Percentiles rank a stretch among this genome's conserved stretches.
Conservation (phyloP, 2,329 filamentous ascomycete species). For the Colletotrichum musae region DNA sequence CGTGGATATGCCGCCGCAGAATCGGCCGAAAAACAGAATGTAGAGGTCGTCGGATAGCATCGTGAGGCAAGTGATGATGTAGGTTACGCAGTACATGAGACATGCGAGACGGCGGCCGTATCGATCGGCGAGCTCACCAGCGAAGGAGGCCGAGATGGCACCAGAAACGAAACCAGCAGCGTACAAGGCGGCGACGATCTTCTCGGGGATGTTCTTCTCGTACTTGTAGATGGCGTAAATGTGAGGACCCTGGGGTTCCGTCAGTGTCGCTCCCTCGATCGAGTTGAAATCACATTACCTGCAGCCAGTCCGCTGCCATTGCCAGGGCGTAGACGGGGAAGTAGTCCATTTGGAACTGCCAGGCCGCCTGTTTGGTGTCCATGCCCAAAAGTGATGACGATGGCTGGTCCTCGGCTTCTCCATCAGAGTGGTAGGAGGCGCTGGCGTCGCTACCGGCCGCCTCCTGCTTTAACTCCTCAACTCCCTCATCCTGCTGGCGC, state of each 20-base stretch:
- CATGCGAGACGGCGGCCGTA: constrained; percentile 66
- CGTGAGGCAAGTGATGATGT: constrained; percentile 66
- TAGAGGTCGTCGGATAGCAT: constrained; percentile 60
- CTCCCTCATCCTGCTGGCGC: constrained; percentile 22
- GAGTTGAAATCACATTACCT: constrained; percentile 42
- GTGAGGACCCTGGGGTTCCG: constrained; percentile 56
- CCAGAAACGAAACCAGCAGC: constrained; percentile 64
- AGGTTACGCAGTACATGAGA: constrained; percentile 67
- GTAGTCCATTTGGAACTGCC: constrained; percentile 45
- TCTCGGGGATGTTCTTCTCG: constrained; percentile 61
- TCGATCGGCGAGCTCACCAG: constrained; percentile 56
- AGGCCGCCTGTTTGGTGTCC: constrained; percentile 33
- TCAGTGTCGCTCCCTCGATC: constrained; percentile 6
- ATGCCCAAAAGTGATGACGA: constrained; percentile 11
- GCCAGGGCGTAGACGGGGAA: constrained; percentile 49
- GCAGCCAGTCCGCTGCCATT: constrained; percentile 52
- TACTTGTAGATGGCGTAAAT: constrained; percentile 68
- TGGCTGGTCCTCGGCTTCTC: constrained; percentile 30
- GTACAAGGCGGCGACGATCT: constrained; percentile 60
- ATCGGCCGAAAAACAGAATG: constrained; percentile 67
- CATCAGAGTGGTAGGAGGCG: constrained; percentile 25
- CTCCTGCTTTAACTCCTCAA: constrained; percentile 34
- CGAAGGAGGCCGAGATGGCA: constrained; percentile 59
- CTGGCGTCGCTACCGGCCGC: constrained; percentile 25
- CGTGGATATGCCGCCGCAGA: constrained; percentile 68